These are phyloP conservation scores for Mrakiaceae sp. DNA, from an alignment of 1,284 basidiomycete genomes.

Conservation along the genomic window DNA sequence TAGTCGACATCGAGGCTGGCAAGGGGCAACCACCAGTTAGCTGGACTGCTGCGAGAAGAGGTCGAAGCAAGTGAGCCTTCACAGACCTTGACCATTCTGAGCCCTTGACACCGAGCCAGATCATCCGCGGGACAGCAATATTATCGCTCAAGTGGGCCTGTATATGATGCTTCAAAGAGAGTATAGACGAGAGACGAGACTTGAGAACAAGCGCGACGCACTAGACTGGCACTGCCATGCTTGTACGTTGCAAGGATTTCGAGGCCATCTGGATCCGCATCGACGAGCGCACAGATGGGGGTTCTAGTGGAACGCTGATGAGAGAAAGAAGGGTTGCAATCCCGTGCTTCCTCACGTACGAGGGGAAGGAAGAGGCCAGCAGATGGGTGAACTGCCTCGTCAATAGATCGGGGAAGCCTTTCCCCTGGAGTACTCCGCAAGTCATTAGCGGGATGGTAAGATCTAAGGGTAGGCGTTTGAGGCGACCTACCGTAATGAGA, in stretches of 20 bases:
- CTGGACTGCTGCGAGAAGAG: too few species aligned
- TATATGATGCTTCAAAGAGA: too few species aligned
- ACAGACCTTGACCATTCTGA: conserved; percentile 50
- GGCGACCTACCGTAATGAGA: conserved; percentile 24
- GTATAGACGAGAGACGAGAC: too few species aligned
- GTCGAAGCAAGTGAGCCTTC: too few species aligned
- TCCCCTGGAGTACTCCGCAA: conserved; percentile 48
- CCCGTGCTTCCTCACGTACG: too few species aligned
- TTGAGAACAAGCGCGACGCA: too few species aligned
- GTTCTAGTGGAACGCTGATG: conserved; percentile 38
- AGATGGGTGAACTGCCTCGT: conserved; percentile 59
- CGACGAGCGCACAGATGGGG: conserved; percentile 63
- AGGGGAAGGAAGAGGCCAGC: too few species aligned
- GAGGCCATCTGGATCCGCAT: conserved; percentile 78
- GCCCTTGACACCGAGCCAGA: conserved; percentile 67
- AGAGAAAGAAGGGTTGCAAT: too few species aligned
- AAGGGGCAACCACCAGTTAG: too few species aligned
- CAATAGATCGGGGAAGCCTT: conserved; percentile 84
- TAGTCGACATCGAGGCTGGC: conserved; percentile 48
- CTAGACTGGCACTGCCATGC: too few species aligned
- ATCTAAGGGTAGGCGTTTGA: too few species aligned
- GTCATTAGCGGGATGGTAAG: too few species aligned
- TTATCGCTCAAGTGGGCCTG: conserved; percentile 45
- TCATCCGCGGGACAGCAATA: conserved; percentile 48
- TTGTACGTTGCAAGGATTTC: conserved; percentile 78